Evolutionary conservation across 2,329 filamentous ascomycete genomes (phyloP).

Genomic region (Scedosporium boydii): DNA sequence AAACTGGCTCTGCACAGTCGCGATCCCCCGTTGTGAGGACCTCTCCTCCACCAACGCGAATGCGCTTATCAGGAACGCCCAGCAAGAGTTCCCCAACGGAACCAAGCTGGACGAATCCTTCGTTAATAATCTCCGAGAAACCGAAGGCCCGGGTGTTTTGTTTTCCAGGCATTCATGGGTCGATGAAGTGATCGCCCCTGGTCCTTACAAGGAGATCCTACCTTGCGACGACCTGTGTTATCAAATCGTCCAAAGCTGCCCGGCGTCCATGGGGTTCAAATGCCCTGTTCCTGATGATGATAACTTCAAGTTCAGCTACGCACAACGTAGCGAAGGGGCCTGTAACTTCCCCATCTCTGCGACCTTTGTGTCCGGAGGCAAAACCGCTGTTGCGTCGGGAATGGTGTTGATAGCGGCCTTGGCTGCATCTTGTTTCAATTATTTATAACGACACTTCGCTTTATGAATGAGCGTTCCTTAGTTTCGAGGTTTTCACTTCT

Average conservation of each 20-base stretch:
- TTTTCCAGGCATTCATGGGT: slow-evolving; percentile 63
- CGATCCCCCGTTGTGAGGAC: slow-evolving; percentile 86
- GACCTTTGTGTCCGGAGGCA: not conserved
- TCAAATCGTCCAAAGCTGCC: slow-evolving; percentile 75
- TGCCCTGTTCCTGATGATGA: slow-evolving; percentile 49
- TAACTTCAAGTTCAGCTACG: slow-evolving; percentile 27
- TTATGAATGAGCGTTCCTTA: not conserved
- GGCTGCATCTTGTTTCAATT: not conserved
- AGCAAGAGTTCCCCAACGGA: slow-evolving; percentile 62
- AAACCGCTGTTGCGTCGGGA: not conserved
- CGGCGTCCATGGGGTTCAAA: slow-evolving; percentile 61
- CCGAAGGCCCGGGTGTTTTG: slow-evolving; percentile 25
- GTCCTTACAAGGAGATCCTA: slow-evolving; percentile 87
- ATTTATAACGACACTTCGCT: not conserved
- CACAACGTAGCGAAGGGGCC: slow-evolving; percentile 17
- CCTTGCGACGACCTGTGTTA: slow-evolving; percentile 87
- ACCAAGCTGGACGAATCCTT: slow-evolving; percentile 32
- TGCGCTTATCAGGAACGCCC: slow-evolving; percentile 55
- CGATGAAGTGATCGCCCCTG: slow-evolving; percentile 62
- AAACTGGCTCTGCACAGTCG: slow-evolving; percentile 87
- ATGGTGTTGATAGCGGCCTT: not conserved
- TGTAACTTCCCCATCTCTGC: slow-evolving; percentile 22
- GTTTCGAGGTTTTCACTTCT: not conserved
- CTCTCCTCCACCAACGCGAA: slow-evolving; percentile 46
- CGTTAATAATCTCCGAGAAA: slow-evolving; percentile 16